Percentiles rank a stretch among this genome's conserved stretches.
phyloP scores from a whole-genome alignment of 768 basidiomycete genomes.

The Psilocybe sp. region DNA sequence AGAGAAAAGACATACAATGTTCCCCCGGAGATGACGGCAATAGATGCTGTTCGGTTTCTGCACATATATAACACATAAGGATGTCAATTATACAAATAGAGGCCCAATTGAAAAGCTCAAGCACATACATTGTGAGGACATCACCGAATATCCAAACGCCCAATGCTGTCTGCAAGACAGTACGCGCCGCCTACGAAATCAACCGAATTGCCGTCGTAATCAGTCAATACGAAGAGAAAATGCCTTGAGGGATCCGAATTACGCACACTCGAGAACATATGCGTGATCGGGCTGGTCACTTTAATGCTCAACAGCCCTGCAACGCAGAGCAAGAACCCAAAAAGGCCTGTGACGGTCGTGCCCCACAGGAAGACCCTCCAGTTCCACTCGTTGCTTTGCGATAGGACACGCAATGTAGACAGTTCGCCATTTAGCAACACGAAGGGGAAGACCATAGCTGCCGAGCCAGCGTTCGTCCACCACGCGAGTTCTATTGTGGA shows the following conservation, averaged over 20 bases:
- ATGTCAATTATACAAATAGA: background rate
- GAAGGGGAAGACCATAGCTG: slow-evolving; percentile 60
- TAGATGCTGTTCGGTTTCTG: slow-evolving; percentile 63
- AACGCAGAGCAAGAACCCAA: slow-evolving; percentile 78
- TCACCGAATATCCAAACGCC: slow-evolving; percentile 79
- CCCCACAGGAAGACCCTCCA: slow-evolving; percentile 60
- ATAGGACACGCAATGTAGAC: slow-evolving; percentile 34
- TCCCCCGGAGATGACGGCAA: slow-evolving; percentile 64
- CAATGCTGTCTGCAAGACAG: slow-evolving; percentile 79
- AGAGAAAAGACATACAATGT: slow-evolving; percentile 48
- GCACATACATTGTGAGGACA: slow-evolving; percentile 58
- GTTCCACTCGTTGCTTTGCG: slow-evolving; percentile 43
- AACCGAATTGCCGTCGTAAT: background rate
- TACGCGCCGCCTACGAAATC: slow-evolving; percentile 61
- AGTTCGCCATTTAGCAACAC: slow-evolving; percentile 58
- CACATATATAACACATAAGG: slow-evolving; percentile 3
- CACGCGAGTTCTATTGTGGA: slow-evolving; percentile 74
- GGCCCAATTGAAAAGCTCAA: background rate
- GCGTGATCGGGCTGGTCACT: slow-evolving; percentile 79
- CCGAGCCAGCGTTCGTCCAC: slow-evolving; percentile 76
- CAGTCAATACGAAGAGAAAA: slow-evolving; percentile 6
- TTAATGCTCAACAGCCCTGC: slow-evolving; percentile 80
- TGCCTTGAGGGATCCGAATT: slow-evolving; percentile 1
- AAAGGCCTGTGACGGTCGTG: slow-evolving; percentile 65
- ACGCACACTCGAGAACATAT: slow-evolving; percentile 80